Evolutionary conservation across 345 rosid species (phyloP).

Genomic region (Lumnitzera littorea): DNA sequence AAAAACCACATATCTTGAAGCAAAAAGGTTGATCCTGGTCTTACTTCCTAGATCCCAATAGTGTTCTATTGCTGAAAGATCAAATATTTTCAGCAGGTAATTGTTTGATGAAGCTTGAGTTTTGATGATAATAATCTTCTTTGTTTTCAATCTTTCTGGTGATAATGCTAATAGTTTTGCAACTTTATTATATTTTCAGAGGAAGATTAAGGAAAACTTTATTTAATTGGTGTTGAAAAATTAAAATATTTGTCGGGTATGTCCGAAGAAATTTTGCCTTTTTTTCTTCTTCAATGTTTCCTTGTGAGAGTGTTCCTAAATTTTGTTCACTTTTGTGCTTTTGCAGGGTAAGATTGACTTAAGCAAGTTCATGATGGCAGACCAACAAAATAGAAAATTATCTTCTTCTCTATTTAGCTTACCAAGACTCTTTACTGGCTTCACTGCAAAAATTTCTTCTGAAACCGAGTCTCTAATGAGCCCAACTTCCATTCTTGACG

Average conservation of each 20-base stretch:
- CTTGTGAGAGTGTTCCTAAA: neutral
- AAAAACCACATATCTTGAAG: constrained; percentile 9
- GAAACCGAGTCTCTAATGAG: constrained; percentile 53
- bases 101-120: too few relatives aligned
- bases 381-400: constrained; percentile 32
- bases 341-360: constrained; percentile 38
- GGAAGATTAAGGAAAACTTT: too few relatives aligned
- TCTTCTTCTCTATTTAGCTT: constrained; percentile 27
- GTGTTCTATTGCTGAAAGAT: constrained; percentile 2
- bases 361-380: constrained; percentile 16
- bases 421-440: constrained; percentile 61
- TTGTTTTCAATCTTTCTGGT: too few relatives aligned
- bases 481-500: constrained; percentile 85
- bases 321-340: constrained; percentile 22
- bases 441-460: constrained; percentile 21
- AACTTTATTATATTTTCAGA: too few relatives aligned
- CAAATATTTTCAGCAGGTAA: too few relatives aligned
- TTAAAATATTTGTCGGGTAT: constrained; percentile 9
- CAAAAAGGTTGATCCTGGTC: constrained; percentile 18
- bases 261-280: neutral
- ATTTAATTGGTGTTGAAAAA: neutral
- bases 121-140: too few relatives aligned
- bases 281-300: constrained; percentile 9
- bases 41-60: constrained; percentile 14
- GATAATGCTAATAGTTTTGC: too few relatives aligned